phyloP scores from a whole-genome alignment of 1,284 basidiomycete genomes.

The Ganoderma meredithae region DNA sequence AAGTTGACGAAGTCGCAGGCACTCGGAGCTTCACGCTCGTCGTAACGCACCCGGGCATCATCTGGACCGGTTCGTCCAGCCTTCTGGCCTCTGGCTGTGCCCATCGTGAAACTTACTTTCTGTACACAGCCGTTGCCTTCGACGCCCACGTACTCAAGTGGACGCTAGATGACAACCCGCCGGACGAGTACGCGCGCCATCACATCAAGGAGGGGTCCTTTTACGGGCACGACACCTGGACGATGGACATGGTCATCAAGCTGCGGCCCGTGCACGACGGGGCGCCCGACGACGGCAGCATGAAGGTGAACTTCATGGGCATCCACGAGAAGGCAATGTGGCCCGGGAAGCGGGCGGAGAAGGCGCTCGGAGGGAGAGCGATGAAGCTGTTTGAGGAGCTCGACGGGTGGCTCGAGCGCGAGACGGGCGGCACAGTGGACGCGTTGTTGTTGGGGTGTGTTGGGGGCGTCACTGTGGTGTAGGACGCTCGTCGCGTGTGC shows the following conservation, averaged over 20 bases:
- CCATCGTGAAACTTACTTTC: slow-evolving; percentile 9
- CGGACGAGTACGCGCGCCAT: slow-evolving; percentile 79
- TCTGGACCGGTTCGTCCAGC: slow-evolving; percentile 77
- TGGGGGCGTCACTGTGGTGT: slow-evolving; percentile 57
- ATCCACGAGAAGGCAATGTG: slow-evolving; percentile 81
- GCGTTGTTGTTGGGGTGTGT: slow-evolving; percentile 73
- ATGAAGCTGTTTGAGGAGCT: slow-evolving; percentile 73
- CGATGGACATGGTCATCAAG: slow-evolving; percentile 74
- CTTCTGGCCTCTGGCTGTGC: slow-evolving; percentile 5
- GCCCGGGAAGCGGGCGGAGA: slow-evolving; percentile 72
- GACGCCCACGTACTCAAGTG: slow-evolving; percentile 91
- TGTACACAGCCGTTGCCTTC: slow-evolving; percentile 80
- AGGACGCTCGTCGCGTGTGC: neutral
- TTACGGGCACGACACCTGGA: slow-evolving; percentile 78
- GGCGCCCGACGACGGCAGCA: slow-evolving; percentile 33
- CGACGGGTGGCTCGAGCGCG: slow-evolving; percentile 70
- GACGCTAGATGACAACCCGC: slow-evolving; percentile 82
- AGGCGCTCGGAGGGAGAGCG: slow-evolving; percentile 58
- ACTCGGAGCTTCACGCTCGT: slow-evolving; percentile 78
- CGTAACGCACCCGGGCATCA: slow-evolving; percentile 85
- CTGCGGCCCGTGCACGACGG: slow-evolving; percentile 42
- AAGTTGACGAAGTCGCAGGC: slow-evolving; percentile 61
- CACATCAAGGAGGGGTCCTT: slow-evolving; percentile 92
- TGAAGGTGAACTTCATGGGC: slow-evolving; percentile 73
- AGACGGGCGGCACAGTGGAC: slow-evolving; percentile 68